Conservation (phyloP, 2,329 filamentous ascomycete genomes). For the Nothophoma quercina region DNA sequence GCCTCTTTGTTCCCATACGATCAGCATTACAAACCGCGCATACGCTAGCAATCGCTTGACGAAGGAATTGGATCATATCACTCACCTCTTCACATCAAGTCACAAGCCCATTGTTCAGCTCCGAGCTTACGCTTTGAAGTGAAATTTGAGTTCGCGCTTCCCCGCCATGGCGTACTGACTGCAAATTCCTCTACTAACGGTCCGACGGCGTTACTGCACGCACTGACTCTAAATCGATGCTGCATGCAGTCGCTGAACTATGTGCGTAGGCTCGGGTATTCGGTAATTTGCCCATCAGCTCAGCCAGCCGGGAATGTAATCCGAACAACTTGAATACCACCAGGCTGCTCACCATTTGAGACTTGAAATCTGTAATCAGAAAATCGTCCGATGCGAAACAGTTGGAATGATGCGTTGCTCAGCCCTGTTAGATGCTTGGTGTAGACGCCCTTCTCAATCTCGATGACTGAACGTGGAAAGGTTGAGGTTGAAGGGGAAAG, state of each 20-base stretch:
- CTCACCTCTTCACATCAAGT: not conserved
- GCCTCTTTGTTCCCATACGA: not conserved
- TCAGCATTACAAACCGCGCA: not conserved
- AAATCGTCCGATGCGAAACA: not conserved
- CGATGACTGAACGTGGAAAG: not conserved
- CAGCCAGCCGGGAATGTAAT: not conserved
- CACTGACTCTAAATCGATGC: constrained; percentile 1
- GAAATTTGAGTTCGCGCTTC: constrained; percentile 9
- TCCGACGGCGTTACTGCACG: not conserved
- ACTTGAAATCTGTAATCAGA: not conserved
- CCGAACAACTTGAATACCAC: not conserved
- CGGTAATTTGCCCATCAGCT: constrained; percentile 1
- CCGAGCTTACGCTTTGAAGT: constrained; percentile 1
- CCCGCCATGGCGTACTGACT: constrained; percentile 11
- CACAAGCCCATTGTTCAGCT: not conserved
- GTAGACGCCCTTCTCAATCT: not conserved
- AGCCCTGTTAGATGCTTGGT: not conserved
- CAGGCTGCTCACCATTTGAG: not conserved
- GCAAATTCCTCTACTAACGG: not conserved
- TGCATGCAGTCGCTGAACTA: not conserved
- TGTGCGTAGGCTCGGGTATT: not conserved
- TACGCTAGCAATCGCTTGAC: not conserved
- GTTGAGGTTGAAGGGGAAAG: not conserved
- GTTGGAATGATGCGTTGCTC: not conserved
- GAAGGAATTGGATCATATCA: not conserved